Conservation (phyloP, 345 rosid species). For the Salix udensis region DNA sequence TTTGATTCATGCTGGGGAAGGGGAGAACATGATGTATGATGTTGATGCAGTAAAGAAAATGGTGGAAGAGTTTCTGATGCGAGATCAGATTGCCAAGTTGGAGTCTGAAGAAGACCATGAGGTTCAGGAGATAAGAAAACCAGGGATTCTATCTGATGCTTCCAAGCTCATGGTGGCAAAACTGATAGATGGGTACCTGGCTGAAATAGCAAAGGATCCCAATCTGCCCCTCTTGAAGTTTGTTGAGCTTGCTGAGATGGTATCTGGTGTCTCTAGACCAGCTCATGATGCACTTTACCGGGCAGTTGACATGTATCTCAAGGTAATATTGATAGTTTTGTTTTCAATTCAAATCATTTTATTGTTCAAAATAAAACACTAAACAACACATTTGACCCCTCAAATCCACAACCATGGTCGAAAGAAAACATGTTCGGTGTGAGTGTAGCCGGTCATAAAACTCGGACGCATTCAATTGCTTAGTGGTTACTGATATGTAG, state of each 20-base stretch:
- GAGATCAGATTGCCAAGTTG: slow-evolving; percentile 43
- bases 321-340: slow-evolving; percentile 36
- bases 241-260: slow-evolving; percentile 62
- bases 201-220: slow-evolving; percentile 73
- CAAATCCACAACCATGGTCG: neutral
- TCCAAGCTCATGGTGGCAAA: slow-evolving; percentile 83
- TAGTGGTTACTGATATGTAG: neutral
- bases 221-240: slow-evolving; percentile 52
- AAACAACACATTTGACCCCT: neutral
- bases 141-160: slow-evolving; percentile 70
- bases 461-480: neutral
- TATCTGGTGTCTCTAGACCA: slow-evolving; percentile 60
- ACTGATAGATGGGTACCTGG: slow-evolving; percentile 66
- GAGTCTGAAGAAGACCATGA: slow-evolving; percentile 38
- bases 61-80: slow-evolving; percentile 54
- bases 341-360: neutral
- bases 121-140: slow-evolving; percentile 38
- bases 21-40: slow-evolving; percentile 49
- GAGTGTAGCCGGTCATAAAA: neutral
- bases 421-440: neutral
- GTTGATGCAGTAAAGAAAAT: slow-evolving; percentile 56
- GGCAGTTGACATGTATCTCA: slow-evolving; percentile 75
- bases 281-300: slow-evolving; percentile 81
- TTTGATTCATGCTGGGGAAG: slow-evolving; percentile 51
- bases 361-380: neutral